These are phyloP conservation scores for Sporothrix dimorphospora DNA, from an alignment of 2,329 filamentous ascomycete genomes.

Conservation along the genomic window DNA sequence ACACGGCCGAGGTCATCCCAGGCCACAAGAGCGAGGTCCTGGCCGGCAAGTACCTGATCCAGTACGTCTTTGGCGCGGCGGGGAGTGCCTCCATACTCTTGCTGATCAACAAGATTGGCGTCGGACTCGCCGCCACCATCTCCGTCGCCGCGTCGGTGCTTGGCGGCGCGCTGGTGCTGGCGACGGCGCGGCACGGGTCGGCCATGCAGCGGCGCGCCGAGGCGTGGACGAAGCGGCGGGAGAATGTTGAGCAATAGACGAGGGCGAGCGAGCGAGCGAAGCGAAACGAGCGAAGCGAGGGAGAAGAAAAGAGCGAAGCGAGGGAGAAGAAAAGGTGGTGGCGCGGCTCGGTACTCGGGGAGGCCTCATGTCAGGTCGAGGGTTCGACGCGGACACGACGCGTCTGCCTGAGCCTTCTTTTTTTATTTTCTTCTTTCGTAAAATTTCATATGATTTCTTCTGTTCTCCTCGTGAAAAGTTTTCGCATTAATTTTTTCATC, in stretches of 20 bases:
- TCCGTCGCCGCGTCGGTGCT: background rate
- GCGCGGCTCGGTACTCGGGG: background rate
- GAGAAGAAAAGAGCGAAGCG: background rate
- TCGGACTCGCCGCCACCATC: conserved; percentile 30
- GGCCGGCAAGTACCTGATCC: conserved; percentile 32
- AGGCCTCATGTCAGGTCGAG: background rate
- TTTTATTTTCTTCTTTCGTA: background rate
- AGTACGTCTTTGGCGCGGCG: conserved; percentile 28
- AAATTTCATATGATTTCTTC: background rate
- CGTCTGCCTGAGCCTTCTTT: background rate
- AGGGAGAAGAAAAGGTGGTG: too few species aligned
- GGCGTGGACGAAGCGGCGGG: background rate
- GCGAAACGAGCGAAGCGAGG: too few species aligned
- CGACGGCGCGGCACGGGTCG: conserved; percentile 14
- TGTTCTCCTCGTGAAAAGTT: background rate
- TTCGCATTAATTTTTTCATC: too few species aligned
- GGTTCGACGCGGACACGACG: too few species aligned
- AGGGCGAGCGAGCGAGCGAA: too few species aligned
- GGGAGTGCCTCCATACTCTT: conserved; percentile 28
- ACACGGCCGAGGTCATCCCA: conserved; percentile 28
- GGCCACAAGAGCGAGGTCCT: conserved; percentile 30
- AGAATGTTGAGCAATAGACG: background rate
- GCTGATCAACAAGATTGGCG: conserved; percentile 31
- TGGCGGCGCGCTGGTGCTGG: background rate
- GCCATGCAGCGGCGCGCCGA: conserved; percentile 5